Conservation (phyloP, 768 basidiomycete species). For the Asterophora lycoperdoides region DNA sequence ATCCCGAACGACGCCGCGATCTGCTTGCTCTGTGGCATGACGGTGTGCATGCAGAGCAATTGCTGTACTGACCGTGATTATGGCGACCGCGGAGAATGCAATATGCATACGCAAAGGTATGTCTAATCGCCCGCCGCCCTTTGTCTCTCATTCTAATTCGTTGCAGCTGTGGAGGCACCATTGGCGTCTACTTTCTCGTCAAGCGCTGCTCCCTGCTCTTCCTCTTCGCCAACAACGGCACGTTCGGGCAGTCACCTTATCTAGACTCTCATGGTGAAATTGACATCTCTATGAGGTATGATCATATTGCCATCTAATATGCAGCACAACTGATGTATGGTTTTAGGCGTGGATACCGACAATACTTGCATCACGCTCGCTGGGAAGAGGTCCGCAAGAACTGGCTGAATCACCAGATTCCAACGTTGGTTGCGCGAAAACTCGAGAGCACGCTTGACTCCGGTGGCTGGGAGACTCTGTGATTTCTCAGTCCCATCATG, state of each 20-base stretch:
- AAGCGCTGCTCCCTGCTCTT: conserved; percentile 90
- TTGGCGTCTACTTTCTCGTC: conserved; percentile 88
- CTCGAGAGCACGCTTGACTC: conserved; percentile 82
- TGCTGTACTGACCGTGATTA: conserved; percentile 78
- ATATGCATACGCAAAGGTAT: conserved; percentile 91
- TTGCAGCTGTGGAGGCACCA: conserved; percentile 79
- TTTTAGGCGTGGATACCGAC: conserved; percentile 77
- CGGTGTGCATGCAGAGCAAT: conserved; percentile 86
- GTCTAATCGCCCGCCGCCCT: no score
- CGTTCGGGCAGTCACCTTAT: conserved; percentile 85
- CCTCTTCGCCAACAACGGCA: conserved; percentile 85
- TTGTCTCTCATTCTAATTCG: conserved; percentile 1
- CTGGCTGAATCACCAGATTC: conserved; percentile 89
- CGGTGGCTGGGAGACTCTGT: conserved; percentile 93
- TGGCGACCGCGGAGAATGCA: conserved; percentile 81
- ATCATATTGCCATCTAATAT: background rate
- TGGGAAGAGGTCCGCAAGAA: conserved; percentile 90
- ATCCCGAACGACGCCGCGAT: conserved; percentile 85
- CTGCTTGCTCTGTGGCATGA: conserved; percentile 85
- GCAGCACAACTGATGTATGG: background rate
- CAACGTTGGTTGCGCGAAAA: conserved; percentile 85
- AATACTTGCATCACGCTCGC: conserved; percentile 78
- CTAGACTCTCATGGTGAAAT: conserved; percentile 93
- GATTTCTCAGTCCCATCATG: conserved; percentile 9
- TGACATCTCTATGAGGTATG: conserved; percentile 86